These are phyloP conservation scores for Lepidium aucheri DNA, from an alignment of 345 rosid genomes.

Conservation along the genomic window DNA sequence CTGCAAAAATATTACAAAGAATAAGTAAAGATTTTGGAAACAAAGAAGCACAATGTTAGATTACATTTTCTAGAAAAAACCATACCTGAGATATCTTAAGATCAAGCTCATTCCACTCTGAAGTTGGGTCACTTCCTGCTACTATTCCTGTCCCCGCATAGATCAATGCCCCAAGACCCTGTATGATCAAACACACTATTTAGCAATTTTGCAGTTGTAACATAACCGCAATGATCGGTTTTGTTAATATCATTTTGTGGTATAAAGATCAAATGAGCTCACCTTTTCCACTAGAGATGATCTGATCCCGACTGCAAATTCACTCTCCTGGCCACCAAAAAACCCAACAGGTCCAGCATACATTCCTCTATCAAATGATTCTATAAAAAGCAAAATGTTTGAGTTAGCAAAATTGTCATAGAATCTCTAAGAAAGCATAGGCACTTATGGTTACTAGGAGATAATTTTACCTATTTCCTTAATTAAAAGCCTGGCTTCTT, in stretches of 20 bases:
- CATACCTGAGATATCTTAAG: slow-evolving; percentile 89
- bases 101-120: slow-evolving; percentile 93
- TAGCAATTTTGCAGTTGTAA: neutral
- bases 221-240: neutral
- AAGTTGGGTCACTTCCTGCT: slow-evolving; percentile 73
- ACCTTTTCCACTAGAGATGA: slow-evolving; percentile 91
- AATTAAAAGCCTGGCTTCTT: slow-evolving; percentile 77
- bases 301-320: slow-evolving; percentile 93
- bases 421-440: neutral
- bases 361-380: slow-evolving; percentile 90
- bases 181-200: neutral
- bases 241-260: neutral
- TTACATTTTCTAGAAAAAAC: neutral
- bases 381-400: slow-evolving; percentile 26
- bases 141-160: slow-evolving; percentile 96
- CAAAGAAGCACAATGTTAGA: neutral
- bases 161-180: slow-evolving; percentile 81
- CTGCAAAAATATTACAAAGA: slow-evolving; percentile 6
- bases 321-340: slow-evolving; percentile 95
- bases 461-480: slow-evolving; percentile 56
- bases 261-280: neutral
- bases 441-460: neutral
- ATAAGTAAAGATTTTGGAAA: neutral
- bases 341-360: slow-evolving; percentile 95
- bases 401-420: neutral